Conservation (phyloP, 2,329 filamentous ascomycete genomes). For the Hypoxylon sp. region DNA sequence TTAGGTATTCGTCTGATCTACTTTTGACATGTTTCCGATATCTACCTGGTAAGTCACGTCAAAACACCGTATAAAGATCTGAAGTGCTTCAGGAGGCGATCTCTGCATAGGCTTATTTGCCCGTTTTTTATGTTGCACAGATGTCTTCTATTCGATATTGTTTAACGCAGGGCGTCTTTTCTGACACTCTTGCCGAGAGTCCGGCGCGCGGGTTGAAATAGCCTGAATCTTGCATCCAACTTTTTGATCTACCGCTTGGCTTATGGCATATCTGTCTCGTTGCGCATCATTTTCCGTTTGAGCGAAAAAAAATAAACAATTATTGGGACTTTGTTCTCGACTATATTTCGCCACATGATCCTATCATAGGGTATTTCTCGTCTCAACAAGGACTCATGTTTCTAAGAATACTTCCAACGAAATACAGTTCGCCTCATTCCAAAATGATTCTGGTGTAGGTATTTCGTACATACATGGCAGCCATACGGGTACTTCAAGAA, state of each 20-base stretch:
- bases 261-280: slow-evolving; percentile 19
- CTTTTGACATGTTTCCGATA: slow-evolving; percentile 36
- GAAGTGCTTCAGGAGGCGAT: slow-evolving; percentile 29
- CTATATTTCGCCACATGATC: slow-evolving; percentile 30
- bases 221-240: slow-evolving; percentile 40
- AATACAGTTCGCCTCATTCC: slow-evolving; percentile 1
- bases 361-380: slow-evolving; percentile 7
- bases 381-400: slow-evolving; percentile 21
- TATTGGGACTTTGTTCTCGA: slow-evolving; percentile 20
- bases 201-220: slow-evolving; percentile 29
- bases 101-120: slow-evolving; percentile 21
- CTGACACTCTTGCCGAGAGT: slow-evolving; percentile 33
- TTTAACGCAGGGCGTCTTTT: slow-evolving; percentile 31
- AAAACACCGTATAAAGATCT: slow-evolving; percentile 31
- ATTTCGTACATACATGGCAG: not conserved
- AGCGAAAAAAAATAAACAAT: slow-evolving; percentile 17
- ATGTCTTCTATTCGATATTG: slow-evolving; percentile 10
- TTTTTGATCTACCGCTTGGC: slow-evolving; percentile 11
- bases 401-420: slow-evolving; percentile 42
- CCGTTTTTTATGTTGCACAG: not conserved
- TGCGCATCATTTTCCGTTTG: slow-evolving; percentile 29
- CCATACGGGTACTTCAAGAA: slow-evolving; percentile 7
- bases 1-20: slow-evolving; percentile 35
- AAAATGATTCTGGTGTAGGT: slow-evolving; percentile 14
- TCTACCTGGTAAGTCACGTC: slow-evolving; percentile 11